Percentiles rank a stretch among this genome's conserved stretches.
Evolutionary conservation across 2,329 filamentous ascomycete genomes (phyloP).

Genomic region (Dothideomycetes sp.): DNA sequence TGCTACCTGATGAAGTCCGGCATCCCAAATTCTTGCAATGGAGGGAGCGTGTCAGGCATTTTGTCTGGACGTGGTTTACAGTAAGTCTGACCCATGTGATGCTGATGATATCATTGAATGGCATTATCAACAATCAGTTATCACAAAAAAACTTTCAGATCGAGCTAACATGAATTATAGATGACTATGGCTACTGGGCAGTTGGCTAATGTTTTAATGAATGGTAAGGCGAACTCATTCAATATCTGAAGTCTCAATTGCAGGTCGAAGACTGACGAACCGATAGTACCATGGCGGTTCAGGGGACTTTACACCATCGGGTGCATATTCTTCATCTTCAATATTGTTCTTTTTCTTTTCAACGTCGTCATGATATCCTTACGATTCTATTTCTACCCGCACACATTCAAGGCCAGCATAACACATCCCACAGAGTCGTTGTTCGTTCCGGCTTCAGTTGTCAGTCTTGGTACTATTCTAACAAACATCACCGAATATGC

Average conservation of each 20-base stretch:
- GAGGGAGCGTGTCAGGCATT: conserved; percentile 50
- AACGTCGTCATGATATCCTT: conserved; percentile 58
- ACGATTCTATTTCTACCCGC: conserved; percentile 61
- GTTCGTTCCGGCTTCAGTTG: conserved; percentile 60
- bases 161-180: conserved; percentile 36
- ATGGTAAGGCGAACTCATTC: conserved; percentile 39
- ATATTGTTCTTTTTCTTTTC: conserved; percentile 56
- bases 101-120: not conserved
- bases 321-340: conserved; percentile 40
- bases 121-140: not conserved
- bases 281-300: conserved; percentile 34
- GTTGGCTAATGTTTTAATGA: conserved; percentile 47
- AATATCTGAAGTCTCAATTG: not conserved
- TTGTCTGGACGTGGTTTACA: conserved; percentile 74
- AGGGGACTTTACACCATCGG: conserved; percentile 39
- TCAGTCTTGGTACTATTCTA: conserved; percentile 54
- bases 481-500: conserved; percentile 72
- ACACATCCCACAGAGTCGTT: conserved; percentile 68
- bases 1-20: not conserved
- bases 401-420: conserved; percentile 62
- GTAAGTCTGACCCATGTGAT: conserved; percentile 15
- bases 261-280: conserved; percentile 2
- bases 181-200: conserved; percentile 55
- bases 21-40: conserved; percentile 29
- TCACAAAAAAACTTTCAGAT: not conserved